These are phyloP conservation scores for Chaetothyriales sp. DNA, from an alignment of 2,329 filamentous ascomycete species.

Conservation along the genomic window DNA sequence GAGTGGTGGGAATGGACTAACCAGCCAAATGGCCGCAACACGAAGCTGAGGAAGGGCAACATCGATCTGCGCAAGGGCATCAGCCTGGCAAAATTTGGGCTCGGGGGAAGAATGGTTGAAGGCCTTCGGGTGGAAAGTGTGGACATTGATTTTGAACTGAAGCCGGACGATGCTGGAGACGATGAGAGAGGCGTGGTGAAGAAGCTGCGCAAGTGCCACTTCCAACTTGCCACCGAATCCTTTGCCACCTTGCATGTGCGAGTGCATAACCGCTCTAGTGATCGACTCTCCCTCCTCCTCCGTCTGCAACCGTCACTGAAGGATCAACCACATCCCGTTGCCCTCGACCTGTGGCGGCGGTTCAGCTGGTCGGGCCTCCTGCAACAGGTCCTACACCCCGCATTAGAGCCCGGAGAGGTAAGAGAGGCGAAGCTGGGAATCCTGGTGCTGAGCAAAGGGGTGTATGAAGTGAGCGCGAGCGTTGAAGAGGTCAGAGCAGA, in stretches of 20 bases:
- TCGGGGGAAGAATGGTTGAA: constrained; percentile 61
- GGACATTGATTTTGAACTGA: constrained; percentile 40
- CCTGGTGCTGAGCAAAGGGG: constrained; percentile 60
- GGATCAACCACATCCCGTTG: constrained; percentile 54
- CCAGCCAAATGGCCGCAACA: constrained; percentile 20
- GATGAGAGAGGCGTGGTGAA: constrained; percentile 15
- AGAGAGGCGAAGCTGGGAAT: constrained; percentile 52
- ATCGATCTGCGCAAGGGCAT: constrained; percentile 61
- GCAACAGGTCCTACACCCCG: constrained; percentile 52
- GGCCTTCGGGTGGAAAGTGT: constrained; percentile 68
- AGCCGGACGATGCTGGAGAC: constrained; percentile 9
- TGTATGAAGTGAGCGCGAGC: constrained; percentile 66
- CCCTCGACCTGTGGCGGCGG: constrained; percentile 67
- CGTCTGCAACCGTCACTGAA: constrained; percentile 63
- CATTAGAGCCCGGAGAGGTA: constrained; percentile 44
- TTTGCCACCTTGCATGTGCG: constrained; percentile 57
- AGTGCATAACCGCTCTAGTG: constrained; percentile 56
- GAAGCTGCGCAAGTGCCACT: constrained; percentile 32
- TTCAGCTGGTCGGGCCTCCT: constrained; percentile 73
- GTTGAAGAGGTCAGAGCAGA: constrained; percentile 55
- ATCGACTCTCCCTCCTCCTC: constrained; percentile 55
- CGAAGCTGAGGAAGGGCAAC: constrained; percentile 44
- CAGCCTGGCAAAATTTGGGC: constrained; percentile 33
- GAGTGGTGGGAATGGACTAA: constrained; percentile 46
- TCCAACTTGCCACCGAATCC: constrained; percentile 38